These are phyloP conservation scores for Abrus precatorius DNA, from an alignment of 306 rosid genomes.

Conservation along the genomic window DNA sequence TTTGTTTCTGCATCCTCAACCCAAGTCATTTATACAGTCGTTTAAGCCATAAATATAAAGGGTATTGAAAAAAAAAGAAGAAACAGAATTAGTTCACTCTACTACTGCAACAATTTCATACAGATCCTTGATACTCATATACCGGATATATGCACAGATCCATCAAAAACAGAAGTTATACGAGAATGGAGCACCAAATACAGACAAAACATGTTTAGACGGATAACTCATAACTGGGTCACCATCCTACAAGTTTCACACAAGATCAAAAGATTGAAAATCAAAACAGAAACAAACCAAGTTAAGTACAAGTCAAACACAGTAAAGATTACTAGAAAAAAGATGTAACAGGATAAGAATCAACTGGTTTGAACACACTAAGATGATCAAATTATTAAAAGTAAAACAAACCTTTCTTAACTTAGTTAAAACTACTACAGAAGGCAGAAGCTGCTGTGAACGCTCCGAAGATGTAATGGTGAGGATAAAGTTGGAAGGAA, in stretches of 20 bases:
- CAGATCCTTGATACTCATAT: slow-evolving; percentile 35
- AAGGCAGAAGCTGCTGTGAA: slow-evolving; percentile 31
- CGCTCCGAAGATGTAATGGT: neutral
- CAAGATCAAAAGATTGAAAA: slow-evolving; percentile 31
- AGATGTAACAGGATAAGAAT: neutral
- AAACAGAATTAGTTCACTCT: slow-evolving; percentile 16
- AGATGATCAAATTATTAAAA: neutral
- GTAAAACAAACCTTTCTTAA: slow-evolving; percentile 37
- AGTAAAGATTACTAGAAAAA: slow-evolving; percentile 17
- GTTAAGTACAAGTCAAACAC: neutral
- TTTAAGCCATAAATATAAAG: slow-evolving; percentile 3
- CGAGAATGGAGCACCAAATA: neutral
- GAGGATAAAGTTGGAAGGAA: neutral
- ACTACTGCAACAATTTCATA: slow-evolving; percentile 19
- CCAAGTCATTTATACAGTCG: neutral
- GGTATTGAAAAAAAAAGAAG: neutral
- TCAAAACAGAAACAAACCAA: neutral
- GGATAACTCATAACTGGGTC: slow-evolving; percentile 1
- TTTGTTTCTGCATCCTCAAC: slow-evolving; percentile 18
- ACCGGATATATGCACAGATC: slow-evolving; percentile 2
- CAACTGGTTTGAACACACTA: neutral
- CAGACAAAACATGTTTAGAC: neutral
- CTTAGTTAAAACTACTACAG: neutral
- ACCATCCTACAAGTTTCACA: neutral
- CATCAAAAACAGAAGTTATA: neutral